phyloP scores from a whole-genome alignment of 208 protist genomes.

The Leishmania martiniquensis region DNA sequence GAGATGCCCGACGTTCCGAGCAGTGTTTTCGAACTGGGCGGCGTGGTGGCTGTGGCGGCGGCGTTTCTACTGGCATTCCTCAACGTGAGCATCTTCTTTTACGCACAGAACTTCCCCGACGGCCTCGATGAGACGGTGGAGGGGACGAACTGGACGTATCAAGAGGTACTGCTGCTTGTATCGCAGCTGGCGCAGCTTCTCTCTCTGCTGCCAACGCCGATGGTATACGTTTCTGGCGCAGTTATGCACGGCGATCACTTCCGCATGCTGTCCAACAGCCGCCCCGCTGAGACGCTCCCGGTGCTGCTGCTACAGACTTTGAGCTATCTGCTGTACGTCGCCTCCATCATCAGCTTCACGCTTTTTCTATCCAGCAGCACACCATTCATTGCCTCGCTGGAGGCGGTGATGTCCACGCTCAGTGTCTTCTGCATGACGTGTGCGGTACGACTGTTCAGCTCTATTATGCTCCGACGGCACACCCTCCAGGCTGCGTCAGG shows the following conservation, averaged over 20 bases:
- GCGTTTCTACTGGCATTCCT: constrained; percentile 30
- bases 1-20: constrained; percentile 13
- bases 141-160: constrained; percentile 36
- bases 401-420: constrained; percentile 36
- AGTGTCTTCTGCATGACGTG: constrained; percentile 48
- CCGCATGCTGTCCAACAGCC: constrained; percentile 33
- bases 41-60: constrained; percentile 32
- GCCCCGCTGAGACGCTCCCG: constrained; percentile 23
- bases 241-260: constrained; percentile 57
- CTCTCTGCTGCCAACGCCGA: constrained; percentile 41
- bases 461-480: constrained; percentile 7
- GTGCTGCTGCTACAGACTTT: constrained; percentile 65
- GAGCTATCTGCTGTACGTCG: constrained; percentile 59
- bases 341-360: constrained; percentile 38
- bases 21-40: constrained; percentile 45
- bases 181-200: constrained; percentile 44
- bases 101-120: constrained; percentile 30
- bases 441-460: constrained; percentile 45
- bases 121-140: constrained; percentile 25
- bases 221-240: constrained; percentile 44
- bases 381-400: constrained; percentile 19
- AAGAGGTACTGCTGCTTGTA: constrained; percentile 31
- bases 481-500: neutral
- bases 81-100: constrained; percentile 28
- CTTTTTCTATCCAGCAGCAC: constrained; percentile 51